Base-by-base conservation (phyloP, 768 basidiomycete species). In the Pseudohyphozyma bogoriensis region DNA sequence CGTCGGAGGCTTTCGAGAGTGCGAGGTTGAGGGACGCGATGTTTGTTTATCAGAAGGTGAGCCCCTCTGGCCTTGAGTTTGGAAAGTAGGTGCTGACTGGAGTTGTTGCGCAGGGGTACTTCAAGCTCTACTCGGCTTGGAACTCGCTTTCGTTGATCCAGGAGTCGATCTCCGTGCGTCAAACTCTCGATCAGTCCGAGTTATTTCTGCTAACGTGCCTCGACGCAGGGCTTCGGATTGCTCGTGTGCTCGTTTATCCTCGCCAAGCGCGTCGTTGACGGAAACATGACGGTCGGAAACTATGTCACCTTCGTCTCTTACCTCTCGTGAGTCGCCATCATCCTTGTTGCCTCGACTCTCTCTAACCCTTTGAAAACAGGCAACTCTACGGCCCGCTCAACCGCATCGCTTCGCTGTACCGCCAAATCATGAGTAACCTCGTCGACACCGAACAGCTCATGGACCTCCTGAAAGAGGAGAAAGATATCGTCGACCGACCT, bases 181-280 rank as follows among this genome's bases (percentile, higher is more conserved):
- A n/a, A n/a, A n/a, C n/a, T n/a, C 22, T 28, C 47, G 7, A 31
- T 39, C 20, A 35, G 12, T 35, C 26, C 32, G n/a, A n/a, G n/a
- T n/a, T 24, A 6, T 11, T 10, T 26, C 83, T 85, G 12, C 77
- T 87, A 62, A 86, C 85, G 69, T 70, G 87, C 11, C 76, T 90
- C 58, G 88, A 86, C 69, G 22, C 88, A 89, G 73, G 87, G 85
- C 9, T 72, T 83, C 47, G 90, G 89, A 26, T 79, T 95, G 31
- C 81, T 95, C 16, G 74, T 87, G 50, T 91, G 91, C 24, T 84
- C 81, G 24, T 76, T 89, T 73, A 83, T 92, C 64, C 85, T 93
- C 53, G 85, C 86, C 1, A 74, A 76, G 31, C 81, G 84, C 26
- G 82, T 90, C 40, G 82, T 82, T 2, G 73, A 76, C 16, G 80